Percentiles rank a stretch among this genome's conserved stretches.
phyloP scores from a whole-genome alignment of 176 grass and related monocot genomes.

The Musa troglodytarum region DNA sequence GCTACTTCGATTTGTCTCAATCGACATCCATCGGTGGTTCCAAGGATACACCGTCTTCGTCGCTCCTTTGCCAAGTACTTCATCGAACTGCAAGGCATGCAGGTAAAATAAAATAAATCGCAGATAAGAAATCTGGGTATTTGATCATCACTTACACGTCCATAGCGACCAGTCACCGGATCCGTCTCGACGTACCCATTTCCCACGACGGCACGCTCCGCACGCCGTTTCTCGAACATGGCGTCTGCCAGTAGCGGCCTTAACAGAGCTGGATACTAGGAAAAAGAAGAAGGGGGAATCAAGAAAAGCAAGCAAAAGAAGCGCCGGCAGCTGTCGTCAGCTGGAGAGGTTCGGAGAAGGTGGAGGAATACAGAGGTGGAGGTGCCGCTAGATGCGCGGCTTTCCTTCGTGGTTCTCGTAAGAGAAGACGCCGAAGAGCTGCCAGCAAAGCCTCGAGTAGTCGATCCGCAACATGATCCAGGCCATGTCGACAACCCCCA shows the following conservation, averaged over 20 bases:
- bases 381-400: slow-evolving; percentile 29
- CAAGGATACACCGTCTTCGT: slow-evolving; percentile 57
- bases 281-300: neutral
- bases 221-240: slow-evolving; percentile 10
- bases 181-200: slow-evolving; percentile 88
- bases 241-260: neutral
- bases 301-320: neutral
- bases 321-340: no score
- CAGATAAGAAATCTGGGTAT: no score
- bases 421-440: slow-evolving; percentile 42
- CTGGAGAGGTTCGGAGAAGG: no score
- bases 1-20: neutral
- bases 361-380: neutral
- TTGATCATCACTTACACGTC: slow-evolving; percentile 39
- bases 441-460: slow-evolving; percentile 35
- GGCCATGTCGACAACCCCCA: slow-evolving; percentile 32
- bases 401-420: slow-evolving; percentile 30
- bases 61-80: slow-evolving; percentile 59
- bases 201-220: neutral
- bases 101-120: no score
- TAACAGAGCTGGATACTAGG: slow-evolving; percentile 1
- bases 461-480: slow-evolving; percentile 37
- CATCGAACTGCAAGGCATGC: slow-evolving; percentile 29
- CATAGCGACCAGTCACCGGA: slow-evolving; percentile 55
- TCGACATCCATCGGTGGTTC: no score